Evolutionary conservation across 2,329 filamentous ascomycete species (phyloP).

Genomic region (Fusarium zealandicum): DNA sequence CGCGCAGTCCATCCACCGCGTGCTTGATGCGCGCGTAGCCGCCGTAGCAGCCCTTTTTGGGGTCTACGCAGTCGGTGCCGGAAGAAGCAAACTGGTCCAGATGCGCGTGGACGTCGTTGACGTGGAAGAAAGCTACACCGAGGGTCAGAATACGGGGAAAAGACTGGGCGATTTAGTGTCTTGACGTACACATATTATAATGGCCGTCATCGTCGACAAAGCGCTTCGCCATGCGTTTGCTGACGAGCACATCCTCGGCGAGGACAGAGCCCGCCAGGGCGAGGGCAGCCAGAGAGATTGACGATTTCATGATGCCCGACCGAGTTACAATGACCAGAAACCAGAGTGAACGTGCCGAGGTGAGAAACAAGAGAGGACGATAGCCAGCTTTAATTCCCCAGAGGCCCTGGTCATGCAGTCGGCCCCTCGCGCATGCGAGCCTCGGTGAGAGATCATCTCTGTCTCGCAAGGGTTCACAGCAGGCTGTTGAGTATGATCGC

Average conservation of each 20-base stretch:
- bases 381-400: slow-evolving; percentile 26
- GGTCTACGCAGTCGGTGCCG: slow-evolving; percentile 66
- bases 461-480: slow-evolving; percentile 19
- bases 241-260: slow-evolving; percentile 57
- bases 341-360: neutral
- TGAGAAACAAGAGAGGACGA: slow-evolving; percentile 5
- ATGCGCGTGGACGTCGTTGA: slow-evolving; percentile 74
- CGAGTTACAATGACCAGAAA: neutral
- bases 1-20: slow-evolving; percentile 63
- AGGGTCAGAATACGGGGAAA: neutral
- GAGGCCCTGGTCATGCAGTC: slow-evolving; percentile 17
- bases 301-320: slow-evolving; percentile 31
- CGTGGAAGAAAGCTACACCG: slow-evolving; percentile 65
- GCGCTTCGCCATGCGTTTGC: slow-evolving; percentile 57
- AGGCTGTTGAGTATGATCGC: slow-evolving; percentile 18
- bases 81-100: slow-evolving; percentile 68
- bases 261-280: slow-evolving; percentile 42
- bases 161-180: neutral
- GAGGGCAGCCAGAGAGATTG: slow-evolving; percentile 32
- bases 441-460: slow-evolving; percentile 22
- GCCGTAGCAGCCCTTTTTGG: slow-evolving; percentile 66
- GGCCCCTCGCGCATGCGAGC: too few relatives aligned
- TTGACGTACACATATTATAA: slow-evolving; percentile 58
- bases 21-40: slow-evolving; percentile 71
- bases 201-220: slow-evolving; percentile 57